These are phyloP conservation scores for Botryococcus braunii DNA, from an alignment of 163 green algal genomes.

Conservation along the genomic window DNA sequence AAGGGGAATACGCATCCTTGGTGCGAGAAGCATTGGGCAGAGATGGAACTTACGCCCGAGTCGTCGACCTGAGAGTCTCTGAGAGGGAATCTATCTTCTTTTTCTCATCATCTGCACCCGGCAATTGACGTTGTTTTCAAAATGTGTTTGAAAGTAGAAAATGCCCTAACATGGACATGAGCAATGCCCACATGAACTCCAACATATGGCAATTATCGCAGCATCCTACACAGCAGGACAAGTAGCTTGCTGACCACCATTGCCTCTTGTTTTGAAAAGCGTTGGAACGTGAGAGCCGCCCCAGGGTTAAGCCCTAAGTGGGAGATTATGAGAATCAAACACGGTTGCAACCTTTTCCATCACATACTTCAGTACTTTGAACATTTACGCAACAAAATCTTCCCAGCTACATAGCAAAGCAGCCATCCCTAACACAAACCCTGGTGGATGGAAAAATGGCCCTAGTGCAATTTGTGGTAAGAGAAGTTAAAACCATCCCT, in stretches of 20 bases:
- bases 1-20: background rate
- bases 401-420: background rate
- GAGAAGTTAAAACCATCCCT: background rate
- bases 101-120: conserved; percentile 18
- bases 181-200: too few relatives aligned
- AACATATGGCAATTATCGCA: too few relatives aligned
- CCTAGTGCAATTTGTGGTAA: background rate
- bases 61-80: conserved; percentile 28
- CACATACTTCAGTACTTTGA: too few relatives aligned
- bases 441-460: background rate
- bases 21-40: conserved; percentile 3
- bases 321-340: too few relatives aligned
- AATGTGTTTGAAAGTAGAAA: too few relatives aligned
- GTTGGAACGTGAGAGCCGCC: background rate
- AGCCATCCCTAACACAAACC: background rate
- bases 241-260: too few relatives aligned
- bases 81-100: conserved; percentile 33
- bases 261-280: too few relatives aligned
- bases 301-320: too few relatives aligned
- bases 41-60: conserved; percentile 14
- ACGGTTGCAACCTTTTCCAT: too few relatives aligned
- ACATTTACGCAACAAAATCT: background rate
- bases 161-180: too few relatives aligned
- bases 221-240: too few relatives aligned
- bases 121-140: too few relatives aligned